Conservation (phyloP, 2,329 filamentous ascomycete species). For the Beauveria sp. region DNA sequence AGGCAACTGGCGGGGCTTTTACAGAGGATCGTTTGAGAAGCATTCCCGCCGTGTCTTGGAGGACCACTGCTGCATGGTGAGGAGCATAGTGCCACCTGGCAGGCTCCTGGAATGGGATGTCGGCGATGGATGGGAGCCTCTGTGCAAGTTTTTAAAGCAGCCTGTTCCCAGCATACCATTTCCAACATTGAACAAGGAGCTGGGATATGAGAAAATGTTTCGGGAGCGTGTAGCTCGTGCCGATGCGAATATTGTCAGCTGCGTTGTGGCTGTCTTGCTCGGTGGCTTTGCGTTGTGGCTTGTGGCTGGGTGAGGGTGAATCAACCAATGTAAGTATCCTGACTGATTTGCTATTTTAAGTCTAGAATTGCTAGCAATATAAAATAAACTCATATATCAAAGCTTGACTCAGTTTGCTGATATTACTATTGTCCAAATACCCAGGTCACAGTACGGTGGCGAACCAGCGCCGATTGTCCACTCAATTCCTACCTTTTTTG, state of each 20-base stretch:
- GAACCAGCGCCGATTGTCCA: too few relatives aligned
- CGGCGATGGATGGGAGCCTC: slow-evolving; percentile 32
- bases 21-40: background rate
- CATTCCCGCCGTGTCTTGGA: background rate
- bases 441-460: too few relatives aligned
- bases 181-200: slow-evolving; percentile 15
- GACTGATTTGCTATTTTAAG: too few relatives aligned
- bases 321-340: too few relatives aligned
- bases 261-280: too few relatives aligned
- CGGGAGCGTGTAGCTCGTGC: background rate
- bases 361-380: too few relatives aligned
- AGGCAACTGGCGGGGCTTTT: background rate
- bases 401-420: too few relatives aligned
- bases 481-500: too few relatives aligned
- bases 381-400: too few relatives aligned
- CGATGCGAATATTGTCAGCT: background rate
- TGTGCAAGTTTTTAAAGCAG: slow-evolving; percentile 32
- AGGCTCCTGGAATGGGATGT: slow-evolving; percentile 30
- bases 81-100: slow-evolving; percentile 16
- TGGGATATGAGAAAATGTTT: background rate
- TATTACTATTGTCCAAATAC: too few relatives aligned
- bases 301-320: too few relatives aligned
- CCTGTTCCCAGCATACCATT: slow-evolving; percentile 26
- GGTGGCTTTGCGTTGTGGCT: too few relatives aligned
- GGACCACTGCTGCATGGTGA: background rate